A percentile compares a stretch with the other conserved stretches of the same genome.
Evolutionary conservation across 768 basidiomycete species (phyloP).

Genomic region (Austroboletus festivus): DNA sequence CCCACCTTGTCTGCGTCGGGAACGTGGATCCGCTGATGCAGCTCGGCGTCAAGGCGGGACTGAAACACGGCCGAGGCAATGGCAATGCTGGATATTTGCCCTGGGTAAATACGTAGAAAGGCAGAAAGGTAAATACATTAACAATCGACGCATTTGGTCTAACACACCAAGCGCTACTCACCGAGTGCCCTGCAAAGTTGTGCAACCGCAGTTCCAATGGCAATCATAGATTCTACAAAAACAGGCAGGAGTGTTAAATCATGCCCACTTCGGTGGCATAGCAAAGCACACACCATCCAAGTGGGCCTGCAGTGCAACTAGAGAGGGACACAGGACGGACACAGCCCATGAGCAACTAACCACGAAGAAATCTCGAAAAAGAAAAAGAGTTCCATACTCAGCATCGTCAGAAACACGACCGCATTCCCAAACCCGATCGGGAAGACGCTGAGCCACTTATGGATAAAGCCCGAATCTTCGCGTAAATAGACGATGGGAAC

Average conservation of each 20-base stretch:
- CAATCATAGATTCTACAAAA: conserved; percentile 2
- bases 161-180: neutral
- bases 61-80: conserved; percentile 17
- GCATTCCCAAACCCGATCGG: conserved; percentile 17
- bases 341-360: too few species aligned
- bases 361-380: neutral
- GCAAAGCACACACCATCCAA: conserved; percentile 1
- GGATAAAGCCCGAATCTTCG: conserved; percentile 5
- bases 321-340: too few species aligned
- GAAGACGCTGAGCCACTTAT: conserved; percentile 14
- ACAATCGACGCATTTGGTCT: too few species aligned
- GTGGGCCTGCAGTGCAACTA: conserved; percentile 16
- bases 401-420: conserved; percentile 11
- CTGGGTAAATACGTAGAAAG: neutral
- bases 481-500: conserved; percentile 8
- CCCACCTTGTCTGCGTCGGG: conserved; percentile 12
- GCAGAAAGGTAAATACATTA: too few species aligned
- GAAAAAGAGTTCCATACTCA: conserved; percentile 4
- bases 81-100: conserved; percentile 12
- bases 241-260: neutral
- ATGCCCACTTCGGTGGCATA: too few species aligned
- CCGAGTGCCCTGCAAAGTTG: conserved; percentile 15
- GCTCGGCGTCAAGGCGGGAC: conserved; percentile 11
- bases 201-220: conserved; percentile 2
- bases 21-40: conserved; percentile 6